Evolutionary conservation across 2,329 filamentous ascomycete genomes (phyloP).

Genomic region (Neofusicoccum umdonicola): DNA sequence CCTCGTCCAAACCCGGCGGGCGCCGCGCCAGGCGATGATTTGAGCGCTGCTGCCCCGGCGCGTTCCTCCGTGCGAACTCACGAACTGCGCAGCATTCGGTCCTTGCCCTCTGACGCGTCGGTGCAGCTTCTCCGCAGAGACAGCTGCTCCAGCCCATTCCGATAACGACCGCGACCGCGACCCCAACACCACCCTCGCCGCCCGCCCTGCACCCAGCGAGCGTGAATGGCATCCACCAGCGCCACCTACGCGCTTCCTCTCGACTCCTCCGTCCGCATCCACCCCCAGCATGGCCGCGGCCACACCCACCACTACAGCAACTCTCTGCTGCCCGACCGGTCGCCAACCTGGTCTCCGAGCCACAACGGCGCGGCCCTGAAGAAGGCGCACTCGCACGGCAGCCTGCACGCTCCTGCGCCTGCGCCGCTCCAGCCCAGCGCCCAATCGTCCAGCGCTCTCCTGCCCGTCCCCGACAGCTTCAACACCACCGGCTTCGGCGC

Average conservation of each 20-base stretch:
- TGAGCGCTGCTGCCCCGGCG: conserved; percentile 3
- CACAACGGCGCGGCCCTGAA: conserved; percentile 25
- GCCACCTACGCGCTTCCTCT: conserved; percentile 11
- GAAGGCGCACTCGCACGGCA: conserved; percentile 21
- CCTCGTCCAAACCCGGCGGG: conserved; percentile 7
- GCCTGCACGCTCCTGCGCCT: conserved; percentile 23
- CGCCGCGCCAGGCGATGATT: background rate
- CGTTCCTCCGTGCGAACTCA: background rate
- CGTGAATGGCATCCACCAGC: conserved; percentile 13
- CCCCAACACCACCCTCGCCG: background rate
- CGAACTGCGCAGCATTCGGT: conserved; percentile 4
- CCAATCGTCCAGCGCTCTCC: background rate
- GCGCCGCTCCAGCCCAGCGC: background rate
- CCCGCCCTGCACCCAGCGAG: background rate
- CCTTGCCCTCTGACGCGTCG: conserved; percentile 9
- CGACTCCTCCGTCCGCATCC: conserved; percentile 14
- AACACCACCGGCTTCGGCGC: conserved; percentile 14
- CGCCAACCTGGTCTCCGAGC: conserved; percentile 22
- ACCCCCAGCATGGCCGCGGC: conserved; percentile 38
- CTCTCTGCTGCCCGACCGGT: conserved; percentile 27
- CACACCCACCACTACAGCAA: conserved; percentile 38
- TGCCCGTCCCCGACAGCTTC: background rate
- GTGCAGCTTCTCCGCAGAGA: conserved; percentile 15
- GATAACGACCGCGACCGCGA: background rate
- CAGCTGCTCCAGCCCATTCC: conserved; percentile 10